Evolutionary conservation across 371 early-diverging fungal genomes (phyloP).

Genomic region (Mortierella sp.): DNA sequence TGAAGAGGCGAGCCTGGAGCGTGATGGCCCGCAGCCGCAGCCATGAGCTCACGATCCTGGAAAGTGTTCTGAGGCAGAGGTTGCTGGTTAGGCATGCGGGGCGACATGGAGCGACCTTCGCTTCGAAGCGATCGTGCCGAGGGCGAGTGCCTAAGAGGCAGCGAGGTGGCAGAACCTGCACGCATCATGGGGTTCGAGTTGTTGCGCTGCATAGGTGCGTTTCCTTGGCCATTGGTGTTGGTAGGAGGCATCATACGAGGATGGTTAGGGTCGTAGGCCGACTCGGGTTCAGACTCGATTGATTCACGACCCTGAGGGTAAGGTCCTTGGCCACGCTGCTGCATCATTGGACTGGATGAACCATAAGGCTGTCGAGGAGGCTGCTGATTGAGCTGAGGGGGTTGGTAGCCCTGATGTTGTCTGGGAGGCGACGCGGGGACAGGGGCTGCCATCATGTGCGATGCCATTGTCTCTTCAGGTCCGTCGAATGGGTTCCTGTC

Average conservation of each 20-base stretch:
- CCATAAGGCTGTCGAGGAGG: slow-evolving; percentile 14
- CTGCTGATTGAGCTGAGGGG: slow-evolving; percentile 10
- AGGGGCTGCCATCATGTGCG: not conserved
- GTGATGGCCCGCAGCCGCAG: slow-evolving; percentile 28
- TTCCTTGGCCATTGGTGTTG: not conserved
- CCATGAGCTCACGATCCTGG: slow-evolving; percentile 36
- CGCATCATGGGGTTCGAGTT: too few species aligned
- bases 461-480: not conserved
- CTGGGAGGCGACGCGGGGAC: slow-evolving; percentile 13
- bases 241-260: slow-evolving; percentile 8
- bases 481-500: slow-evolving; percentile 25
- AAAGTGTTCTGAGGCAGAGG: slow-evolving; percentile 25
- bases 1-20: too few species aligned
- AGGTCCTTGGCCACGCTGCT: slow-evolving; percentile 13
- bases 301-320: slow-evolving; percentile 29
- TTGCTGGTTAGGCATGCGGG: too few species aligned
- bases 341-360: slow-evolving; percentile 9
- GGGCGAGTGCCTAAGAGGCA: slow-evolving; percentile 11
- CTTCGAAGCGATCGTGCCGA: slow-evolving; percentile 24
- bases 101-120: too few species aligned
- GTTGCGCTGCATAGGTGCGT: too few species aligned
- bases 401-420: slow-evolving; percentile 25
- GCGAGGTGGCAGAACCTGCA: too few species aligned
- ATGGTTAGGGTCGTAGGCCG: slow-evolving; percentile 36
- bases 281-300: slow-evolving; percentile 42